Evolutionary conservation across 1,139 yeast species (phyloP).

Genomic region (Saccharomyces hybrid): DNA sequence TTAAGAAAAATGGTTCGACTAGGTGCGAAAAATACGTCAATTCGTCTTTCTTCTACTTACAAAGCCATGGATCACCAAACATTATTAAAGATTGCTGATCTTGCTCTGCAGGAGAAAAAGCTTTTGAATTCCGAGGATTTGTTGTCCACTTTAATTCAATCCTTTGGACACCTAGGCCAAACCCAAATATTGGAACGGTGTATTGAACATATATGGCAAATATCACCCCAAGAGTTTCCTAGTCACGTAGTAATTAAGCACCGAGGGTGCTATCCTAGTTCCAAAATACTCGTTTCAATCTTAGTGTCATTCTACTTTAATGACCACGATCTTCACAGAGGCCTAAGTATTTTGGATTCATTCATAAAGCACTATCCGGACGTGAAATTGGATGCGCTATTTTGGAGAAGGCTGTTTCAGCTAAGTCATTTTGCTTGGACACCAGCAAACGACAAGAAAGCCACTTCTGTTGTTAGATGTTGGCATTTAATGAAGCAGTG

Average conservation of each 20-base stretch:
- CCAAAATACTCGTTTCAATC: conserved; percentile 18
- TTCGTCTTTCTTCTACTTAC: background rate
- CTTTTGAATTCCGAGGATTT: conserved; percentile 10
- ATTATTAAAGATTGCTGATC: conserved; percentile 12
- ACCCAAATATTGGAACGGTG: conserved; percentile 14
- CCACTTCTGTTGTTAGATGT: conserved; percentile 7
- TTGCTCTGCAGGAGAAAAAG: conserved; percentile 7
- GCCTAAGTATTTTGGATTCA: conserved; percentile 15
- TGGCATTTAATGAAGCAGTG: conserved; percentile 22
- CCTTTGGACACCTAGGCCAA: conserved; percentile 21
- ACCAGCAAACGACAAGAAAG: conserved; percentile 11
- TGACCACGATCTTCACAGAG: conserved; percentile 13
- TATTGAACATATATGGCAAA: conserved; percentile 18
- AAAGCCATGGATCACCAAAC: background rate
- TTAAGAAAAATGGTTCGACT: conserved; percentile 1
- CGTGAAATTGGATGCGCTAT: conserved; percentile 13
- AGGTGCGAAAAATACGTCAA: conserved; percentile 5
- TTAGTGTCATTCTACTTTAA: conserved; percentile 18
- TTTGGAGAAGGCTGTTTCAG: conserved; percentile 25
- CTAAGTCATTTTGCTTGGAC: conserved; percentile 15
- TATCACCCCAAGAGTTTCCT: conserved; percentile 1
- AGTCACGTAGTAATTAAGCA: background rate
- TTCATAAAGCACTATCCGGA: conserved; percentile 18
- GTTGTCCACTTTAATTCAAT: conserved; percentile 18
- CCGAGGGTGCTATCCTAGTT: conserved; percentile 11